These are phyloP conservation scores for Pestalotiopsis sp. DNA, from an alignment of 2,329 filamentous ascomycete species.

Conservation along the genomic window DNA sequence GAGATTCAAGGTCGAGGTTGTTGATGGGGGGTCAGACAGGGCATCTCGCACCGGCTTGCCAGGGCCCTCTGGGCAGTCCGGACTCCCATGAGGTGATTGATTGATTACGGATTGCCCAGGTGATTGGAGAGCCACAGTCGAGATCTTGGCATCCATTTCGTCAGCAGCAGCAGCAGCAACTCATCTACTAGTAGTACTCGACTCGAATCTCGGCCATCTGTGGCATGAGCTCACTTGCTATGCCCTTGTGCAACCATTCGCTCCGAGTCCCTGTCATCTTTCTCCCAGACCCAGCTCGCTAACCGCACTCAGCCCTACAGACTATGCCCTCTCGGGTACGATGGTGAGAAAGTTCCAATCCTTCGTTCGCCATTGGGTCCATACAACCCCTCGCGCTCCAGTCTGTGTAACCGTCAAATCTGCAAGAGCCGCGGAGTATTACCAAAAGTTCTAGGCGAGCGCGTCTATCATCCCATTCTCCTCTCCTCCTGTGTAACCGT, in stretches of 20 bases:
- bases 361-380: constrained; percentile 2
- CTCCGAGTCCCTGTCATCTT: background rate
- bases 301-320: constrained; percentile 3
- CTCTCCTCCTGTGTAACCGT: background rate
- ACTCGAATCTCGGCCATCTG: background rate
- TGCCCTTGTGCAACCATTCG: background rate
- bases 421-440: constrained; percentile 4
- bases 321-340: background rate
- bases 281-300: background rate
- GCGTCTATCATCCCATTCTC: background rate
- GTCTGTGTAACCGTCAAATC: constrained; percentile 6
- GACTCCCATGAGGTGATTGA: background rate
- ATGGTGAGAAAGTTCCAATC: background rate
- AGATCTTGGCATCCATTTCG: background rate
- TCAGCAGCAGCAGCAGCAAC: constrained; percentile 4
- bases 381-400: background rate
- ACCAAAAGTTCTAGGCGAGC: background rate
- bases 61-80: background rate
- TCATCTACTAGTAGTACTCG: background rate
- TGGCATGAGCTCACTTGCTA: background rate
- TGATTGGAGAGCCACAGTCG: background rate
- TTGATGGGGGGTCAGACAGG: constrained; percentile 1
- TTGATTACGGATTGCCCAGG: background rate
- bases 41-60: background rate
- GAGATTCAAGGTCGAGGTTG: constrained; percentile 2